A percentile compares a stretch with the other conserved stretches of the same genome.
Conservation (phyloP, 306 rosid genomes). For the Cucurbita argyrosperma region DNA sequence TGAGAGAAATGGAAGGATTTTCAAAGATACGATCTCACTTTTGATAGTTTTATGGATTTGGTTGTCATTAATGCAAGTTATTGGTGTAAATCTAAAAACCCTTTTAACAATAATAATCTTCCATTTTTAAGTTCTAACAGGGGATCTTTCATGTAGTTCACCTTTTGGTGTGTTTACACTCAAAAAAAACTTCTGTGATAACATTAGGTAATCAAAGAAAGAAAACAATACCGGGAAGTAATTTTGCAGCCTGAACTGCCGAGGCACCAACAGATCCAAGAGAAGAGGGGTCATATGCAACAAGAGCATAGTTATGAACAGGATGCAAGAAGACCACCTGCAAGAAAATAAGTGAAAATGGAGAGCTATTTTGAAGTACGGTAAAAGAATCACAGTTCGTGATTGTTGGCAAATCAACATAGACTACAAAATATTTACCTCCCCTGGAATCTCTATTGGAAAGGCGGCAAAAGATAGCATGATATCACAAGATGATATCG, state of each 20-base stretch:
- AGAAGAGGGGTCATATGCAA: slow-evolving; percentile 88
- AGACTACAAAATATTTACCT: slow-evolving; percentile 38
- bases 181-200: neutral
- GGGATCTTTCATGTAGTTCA: too few relatives aligned
- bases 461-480: slow-evolving; percentile 91
- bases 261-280: slow-evolving; percentile 75
- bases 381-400: neutral
- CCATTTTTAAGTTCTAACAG: too few relatives aligned
- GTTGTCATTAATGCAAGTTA: neutral
- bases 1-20: neutral
- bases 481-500: slow-evolving; percentile 71
- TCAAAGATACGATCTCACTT: neutral
- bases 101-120: neutral
- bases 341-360: slow-evolving; percentile 13
- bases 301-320: slow-evolving; percentile 81
- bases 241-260: slow-evolving; percentile 71
- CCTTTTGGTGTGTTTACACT: too few relatives aligned
- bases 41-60: neutral
- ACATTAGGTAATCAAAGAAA: neutral
- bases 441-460: slow-evolving; percentile 91
- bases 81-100: neutral
- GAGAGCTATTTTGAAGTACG: neutral
- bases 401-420: neutral
- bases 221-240: slow-evolving; percentile 63
- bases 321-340: slow-evolving; percentile 97